A percentile compares a stretch with the other conserved stretches of the same genome.
These are phyloP conservation scores for Singerocomus rubriflavus DNA, from an alignment of 1,284 basidiomycete genomes.

Conservation along the genomic window DNA sequence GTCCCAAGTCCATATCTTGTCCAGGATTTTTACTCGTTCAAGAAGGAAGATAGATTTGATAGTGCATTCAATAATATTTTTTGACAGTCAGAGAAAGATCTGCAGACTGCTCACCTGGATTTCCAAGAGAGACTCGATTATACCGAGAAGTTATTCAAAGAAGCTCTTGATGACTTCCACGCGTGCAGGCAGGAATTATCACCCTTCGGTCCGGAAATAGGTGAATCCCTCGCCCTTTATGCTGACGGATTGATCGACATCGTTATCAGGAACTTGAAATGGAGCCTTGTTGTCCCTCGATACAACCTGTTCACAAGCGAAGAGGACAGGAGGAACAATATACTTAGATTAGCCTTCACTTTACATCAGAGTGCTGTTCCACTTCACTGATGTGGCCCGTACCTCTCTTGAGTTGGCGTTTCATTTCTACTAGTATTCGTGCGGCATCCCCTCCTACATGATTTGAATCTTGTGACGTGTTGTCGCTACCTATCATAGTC, in stretches of 20 bases:
- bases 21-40: background rate
- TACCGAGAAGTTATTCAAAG: conserved; percentile 12
- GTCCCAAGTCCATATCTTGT: no score
- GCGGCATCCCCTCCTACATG: no score
- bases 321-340: background rate
- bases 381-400: no score
- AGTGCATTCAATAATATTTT: conserved; percentile 3
- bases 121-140: conserved; percentile 20
- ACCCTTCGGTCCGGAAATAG: conserved; percentile 2
- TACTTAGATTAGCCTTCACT: background rate
- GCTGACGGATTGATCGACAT: background rate
- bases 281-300: background rate
- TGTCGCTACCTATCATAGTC: no score
- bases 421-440: no score
- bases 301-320: background rate
- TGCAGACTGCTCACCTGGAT: conserved; percentile 15
- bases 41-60: background rate
- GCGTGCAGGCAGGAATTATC: conserved; percentile 5
- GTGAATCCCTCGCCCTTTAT: background rate
- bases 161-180: conserved; percentile 6
- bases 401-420: no score
- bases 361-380: no score
- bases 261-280: background rate
- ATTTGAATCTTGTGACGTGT: no score
- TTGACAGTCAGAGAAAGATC: conserved; percentile 18